Evolutionary conservation across 108 stramenopile species (phyloP).

Genomic region (Aurantiochytrium sp.): DNA sequence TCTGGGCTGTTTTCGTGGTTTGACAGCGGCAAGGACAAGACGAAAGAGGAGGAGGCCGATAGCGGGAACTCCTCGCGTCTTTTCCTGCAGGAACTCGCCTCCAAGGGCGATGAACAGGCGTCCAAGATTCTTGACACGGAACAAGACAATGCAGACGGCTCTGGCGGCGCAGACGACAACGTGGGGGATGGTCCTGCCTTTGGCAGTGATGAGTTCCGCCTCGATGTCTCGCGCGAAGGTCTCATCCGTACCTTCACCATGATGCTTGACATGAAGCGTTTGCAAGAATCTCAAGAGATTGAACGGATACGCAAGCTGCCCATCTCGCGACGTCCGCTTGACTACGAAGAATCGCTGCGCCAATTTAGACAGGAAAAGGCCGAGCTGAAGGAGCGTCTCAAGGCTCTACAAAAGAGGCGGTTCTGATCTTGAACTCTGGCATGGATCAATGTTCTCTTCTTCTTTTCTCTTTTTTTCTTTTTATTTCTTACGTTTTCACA

Average conservation of each 20-base stretch:
- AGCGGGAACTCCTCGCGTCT: neutral
- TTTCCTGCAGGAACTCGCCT: neutral
- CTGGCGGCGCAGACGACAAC: neutral
- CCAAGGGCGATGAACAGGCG: neutral
- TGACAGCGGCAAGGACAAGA: neutral
- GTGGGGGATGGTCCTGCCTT: neutral
- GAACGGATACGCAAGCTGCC: neutral
- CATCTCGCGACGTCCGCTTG: neutral
- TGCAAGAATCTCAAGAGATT: neutral
- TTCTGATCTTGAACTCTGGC: neutral
- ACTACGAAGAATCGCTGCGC: neutral
- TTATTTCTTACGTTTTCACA: no score
- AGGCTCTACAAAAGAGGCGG: neutral
- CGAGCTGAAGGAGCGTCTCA: neutral
- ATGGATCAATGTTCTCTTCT: no score
- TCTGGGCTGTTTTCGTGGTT: neutral
- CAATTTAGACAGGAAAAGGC: neutral
- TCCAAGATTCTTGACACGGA: neutral
- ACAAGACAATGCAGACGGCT: neutral
- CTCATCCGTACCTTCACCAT: neutral
- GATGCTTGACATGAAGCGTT: neutral
- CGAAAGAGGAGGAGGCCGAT: neutral
- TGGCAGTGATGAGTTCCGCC: neutral
- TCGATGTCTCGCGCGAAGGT: neutral
- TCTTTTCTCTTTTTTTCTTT: no score